Evolutionary conservation across 306 rosid genomes (phyloP).

Genomic region (Vachellia pachyceras): DNA sequence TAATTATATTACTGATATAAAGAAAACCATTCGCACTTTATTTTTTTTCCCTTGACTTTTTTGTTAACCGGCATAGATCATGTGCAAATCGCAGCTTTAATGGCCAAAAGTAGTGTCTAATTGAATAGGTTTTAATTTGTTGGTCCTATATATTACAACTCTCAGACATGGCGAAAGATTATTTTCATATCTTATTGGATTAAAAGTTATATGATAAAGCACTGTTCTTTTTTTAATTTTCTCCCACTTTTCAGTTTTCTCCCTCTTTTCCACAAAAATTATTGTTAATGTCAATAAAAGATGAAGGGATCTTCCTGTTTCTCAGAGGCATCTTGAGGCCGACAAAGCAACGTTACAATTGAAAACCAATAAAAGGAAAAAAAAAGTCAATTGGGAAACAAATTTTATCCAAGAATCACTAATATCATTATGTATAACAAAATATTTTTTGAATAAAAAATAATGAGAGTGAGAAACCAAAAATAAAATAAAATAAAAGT

Average conservation of each 20-base stretch:
- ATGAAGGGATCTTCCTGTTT: not conserved
- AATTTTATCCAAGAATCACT: not conserved
- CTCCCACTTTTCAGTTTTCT: not conserved
- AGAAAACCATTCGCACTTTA: not conserved
- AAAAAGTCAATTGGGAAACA: not conserved
- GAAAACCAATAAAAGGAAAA: not conserved
- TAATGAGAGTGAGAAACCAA: not conserved
- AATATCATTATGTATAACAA: too few relatives aligned
- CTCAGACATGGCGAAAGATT: not conserved
- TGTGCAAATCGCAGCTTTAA: not conserved
- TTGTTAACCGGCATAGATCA: not conserved
- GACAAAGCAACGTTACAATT: not conserved
- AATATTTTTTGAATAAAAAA: too few relatives aligned
- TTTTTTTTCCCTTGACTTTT: too few relatives aligned
- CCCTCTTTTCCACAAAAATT: not conserved
- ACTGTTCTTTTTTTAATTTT: not conserved
- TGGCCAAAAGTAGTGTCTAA: not conserved
- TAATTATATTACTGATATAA: not conserved
- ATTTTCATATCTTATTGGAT: not conserved
- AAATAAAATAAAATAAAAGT: not conserved
- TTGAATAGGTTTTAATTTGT: not conserved
- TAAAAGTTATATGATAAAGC: not conserved
- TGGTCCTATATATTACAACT: conserved; percentile 21
- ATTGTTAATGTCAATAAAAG: not conserved
- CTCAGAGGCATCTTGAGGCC: not conserved